Evolutionary conservation across 2,329 filamentous ascomycete genomes (phyloP).

Genomic region (Fusarium oligoseptatum): DNA sequence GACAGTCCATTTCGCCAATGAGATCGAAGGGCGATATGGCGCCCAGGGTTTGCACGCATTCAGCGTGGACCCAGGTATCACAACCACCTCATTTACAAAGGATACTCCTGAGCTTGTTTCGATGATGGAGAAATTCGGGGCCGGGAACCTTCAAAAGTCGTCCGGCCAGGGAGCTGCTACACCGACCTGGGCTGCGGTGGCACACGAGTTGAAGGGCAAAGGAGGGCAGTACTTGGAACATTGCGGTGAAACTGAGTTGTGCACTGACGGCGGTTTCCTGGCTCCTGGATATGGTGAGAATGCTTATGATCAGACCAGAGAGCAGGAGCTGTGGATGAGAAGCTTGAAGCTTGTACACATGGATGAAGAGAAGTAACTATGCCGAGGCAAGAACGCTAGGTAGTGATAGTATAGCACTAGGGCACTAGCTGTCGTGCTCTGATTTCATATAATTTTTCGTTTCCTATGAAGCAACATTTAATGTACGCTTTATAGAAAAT

Average conservation of each 20-base stretch:
- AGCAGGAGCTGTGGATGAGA: neutral
- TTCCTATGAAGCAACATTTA: too few species aligned
- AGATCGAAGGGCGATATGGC: slow-evolving; percentile 1
- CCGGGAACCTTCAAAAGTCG: neutral
- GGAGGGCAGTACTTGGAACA: slow-evolving; percentile 4
- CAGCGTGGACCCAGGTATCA: slow-evolving; percentile 6
- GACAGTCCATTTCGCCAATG: neutral
- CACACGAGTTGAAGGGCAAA: slow-evolving; percentile 2
- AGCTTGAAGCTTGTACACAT: neutral
- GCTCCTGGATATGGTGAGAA: neutral
- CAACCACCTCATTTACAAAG: neutral
- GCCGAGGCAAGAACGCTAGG: too few species aligned
- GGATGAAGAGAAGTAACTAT: neutral
- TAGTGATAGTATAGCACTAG: too few species aligned
- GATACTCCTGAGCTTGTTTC: neutral
- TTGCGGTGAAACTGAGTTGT: slow-evolving; percentile 3
- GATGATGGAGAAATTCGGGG: slow-evolving; percentile 2
- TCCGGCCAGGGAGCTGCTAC: neutral
- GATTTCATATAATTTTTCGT: too few species aligned
- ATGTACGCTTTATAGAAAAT: too few species aligned
- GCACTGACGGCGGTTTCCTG: neutral
- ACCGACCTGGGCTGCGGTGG: neutral
- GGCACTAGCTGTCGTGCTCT: too few species aligned
- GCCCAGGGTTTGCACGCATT: neutral
- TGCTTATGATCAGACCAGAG: neutral